A percentile compares a stretch with the other conserved stretches of the same genome.
phyloP scores from a whole-genome alignment of 495 filamentous ascomycete genomes.

The Penicillium manginii region DNA sequence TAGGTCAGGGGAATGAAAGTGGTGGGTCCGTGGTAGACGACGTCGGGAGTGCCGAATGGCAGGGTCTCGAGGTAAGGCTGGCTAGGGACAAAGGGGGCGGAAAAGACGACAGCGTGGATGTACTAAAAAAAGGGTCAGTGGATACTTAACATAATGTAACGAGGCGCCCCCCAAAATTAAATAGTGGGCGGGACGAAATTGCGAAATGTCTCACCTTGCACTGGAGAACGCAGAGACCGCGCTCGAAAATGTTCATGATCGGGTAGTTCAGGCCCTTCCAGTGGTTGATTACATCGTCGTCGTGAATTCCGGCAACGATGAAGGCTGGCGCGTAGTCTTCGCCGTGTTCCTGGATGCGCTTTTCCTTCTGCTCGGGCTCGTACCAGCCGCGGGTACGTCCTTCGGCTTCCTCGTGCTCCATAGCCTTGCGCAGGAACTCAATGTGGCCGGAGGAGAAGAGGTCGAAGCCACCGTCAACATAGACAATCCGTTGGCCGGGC shows the following conservation, averaged over 20 bases:
- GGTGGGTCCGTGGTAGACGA: conserved; percentile 94
- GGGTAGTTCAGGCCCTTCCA: conserved; percentile 98
- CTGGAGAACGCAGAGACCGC: conserved; percentile 91
- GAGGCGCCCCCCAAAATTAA: not conserved
- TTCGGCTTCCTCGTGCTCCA: conserved; percentile 67
- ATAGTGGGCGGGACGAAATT: not conserved
- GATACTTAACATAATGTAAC: conserved; percentile 28
- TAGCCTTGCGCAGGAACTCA: conserved; percentile 82
- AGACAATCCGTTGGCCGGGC: conserved; percentile 83
- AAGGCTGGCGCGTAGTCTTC: conserved; percentile 80
- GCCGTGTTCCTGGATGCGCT: conserved; percentile 61
- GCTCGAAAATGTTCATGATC: conserved; percentile 99
- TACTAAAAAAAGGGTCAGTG: conserved; percentile 63
- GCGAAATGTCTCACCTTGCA: conserved; percentile 68
- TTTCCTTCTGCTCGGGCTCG: conserved; percentile 59
- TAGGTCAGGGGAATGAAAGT: conserved; percentile 85
- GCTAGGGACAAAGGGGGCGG: conserved; percentile 83
- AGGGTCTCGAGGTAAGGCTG: conserved; percentile 72
- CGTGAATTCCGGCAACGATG: conserved; percentile 89
- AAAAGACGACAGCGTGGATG: conserved; percentile 83
- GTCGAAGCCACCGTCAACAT: conserved; percentile 96
- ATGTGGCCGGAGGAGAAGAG: conserved; percentile 97
- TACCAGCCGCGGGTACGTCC: conserved; percentile 74
- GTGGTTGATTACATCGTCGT: conserved; percentile 89
- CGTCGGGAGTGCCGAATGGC: conserved; percentile 74